Base-by-base conservation (phyloP, 306 rosid species). In the Morella rubra region DNA sequence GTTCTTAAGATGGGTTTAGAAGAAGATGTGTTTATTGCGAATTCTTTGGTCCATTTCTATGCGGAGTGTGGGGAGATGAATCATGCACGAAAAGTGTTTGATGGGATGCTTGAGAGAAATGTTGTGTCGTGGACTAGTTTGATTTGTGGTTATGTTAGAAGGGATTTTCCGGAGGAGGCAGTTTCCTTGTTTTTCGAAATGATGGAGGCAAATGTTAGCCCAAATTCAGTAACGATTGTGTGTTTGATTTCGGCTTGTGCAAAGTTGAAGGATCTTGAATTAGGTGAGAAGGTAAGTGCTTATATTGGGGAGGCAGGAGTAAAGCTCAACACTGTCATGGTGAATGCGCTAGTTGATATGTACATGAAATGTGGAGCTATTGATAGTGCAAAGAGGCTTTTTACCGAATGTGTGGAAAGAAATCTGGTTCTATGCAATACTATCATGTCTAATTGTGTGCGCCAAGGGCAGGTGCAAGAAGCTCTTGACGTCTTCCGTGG, bases 81-180 rank as follows among this genome's bases (percentile, higher is more conserved):
- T 2, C 68, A 75, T 44, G 91, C 84, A 32, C 86, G 77, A 1
- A 92, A 89, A 86, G 81, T 90, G 87, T 92, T 92, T 77, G 97
- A 89, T 50, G 75, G 7, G 81, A 89, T 92, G 97, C 73, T 51
- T 70, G 86, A 89, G 0, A 90, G 97, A 88, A 92, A 90, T 76
- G 97, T 86, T 24, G 91, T 91, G 86, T 91, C 93, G 15, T 91
- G 96, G 98, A 93, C 96, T 76, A 88, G 91, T 76, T 85, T 93
- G 88, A 93, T 90, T 69, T 90, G 90, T 80, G 97, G 97, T 5
- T 89, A 90, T 82, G 85, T 84, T 51, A 82, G 91, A 75, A 76
- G 80, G 72, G 81, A 75, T 52, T 62, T 49, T 61, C 77, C 86
- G 6, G 86, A 83, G 73, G 91, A 84, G 79, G 96, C 89, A 54